Conservation (phyloP, 352 stramenopile species). For the Phytophthora citricola region DNA sequence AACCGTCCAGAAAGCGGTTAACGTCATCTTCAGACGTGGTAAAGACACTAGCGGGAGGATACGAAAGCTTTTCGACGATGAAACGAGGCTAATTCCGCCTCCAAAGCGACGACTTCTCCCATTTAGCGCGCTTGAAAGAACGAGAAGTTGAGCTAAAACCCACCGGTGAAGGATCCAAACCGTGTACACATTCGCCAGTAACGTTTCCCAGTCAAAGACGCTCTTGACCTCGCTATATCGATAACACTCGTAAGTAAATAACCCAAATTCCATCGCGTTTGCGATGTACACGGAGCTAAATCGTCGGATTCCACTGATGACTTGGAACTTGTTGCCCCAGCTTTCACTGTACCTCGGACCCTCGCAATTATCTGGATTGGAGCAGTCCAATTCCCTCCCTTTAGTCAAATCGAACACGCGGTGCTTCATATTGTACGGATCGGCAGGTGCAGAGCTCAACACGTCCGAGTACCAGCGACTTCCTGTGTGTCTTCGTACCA, state of each 20-base stretch:
- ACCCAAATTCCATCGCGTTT: not conserved
- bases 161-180: not conserved
- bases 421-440: not conserved
- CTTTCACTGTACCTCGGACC: not conserved
- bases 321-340: not conserved
- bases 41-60: not conserved
- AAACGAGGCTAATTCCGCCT: not conserved
- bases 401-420: not conserved
- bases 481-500: not conserved
- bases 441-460: not conserved
- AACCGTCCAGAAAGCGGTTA: not conserved
- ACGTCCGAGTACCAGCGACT: not conserved
- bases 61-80: not conserved
- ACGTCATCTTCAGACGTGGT: not conserved
- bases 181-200: too few relatives aligned
- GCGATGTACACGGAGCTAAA: not conserved
- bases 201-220: too few relatives aligned
- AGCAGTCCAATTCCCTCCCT: not conserved
- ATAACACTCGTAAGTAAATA: not conserved
- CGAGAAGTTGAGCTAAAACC: not conserved
- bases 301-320: not conserved
- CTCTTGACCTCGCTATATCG: not conserved
- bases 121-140: not conserved
- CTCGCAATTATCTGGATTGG: not conserved
- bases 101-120: not conserved